Base-by-base conservation (phyloP, 805 yeast genomes). In the Zygosaccharomyces kombuchaensis region DNA sequence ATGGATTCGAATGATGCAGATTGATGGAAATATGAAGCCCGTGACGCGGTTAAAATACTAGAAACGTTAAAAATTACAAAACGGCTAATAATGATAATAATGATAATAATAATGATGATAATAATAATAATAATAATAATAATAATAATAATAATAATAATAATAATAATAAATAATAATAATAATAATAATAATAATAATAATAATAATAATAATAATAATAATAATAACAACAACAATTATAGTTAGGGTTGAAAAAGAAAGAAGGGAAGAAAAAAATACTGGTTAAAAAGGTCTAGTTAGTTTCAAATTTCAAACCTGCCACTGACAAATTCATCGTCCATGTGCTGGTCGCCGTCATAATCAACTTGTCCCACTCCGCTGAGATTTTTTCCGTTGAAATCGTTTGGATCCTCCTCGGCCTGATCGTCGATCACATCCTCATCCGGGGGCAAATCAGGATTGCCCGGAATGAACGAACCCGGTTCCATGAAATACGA, bases 261-360 rank as follows among this genome's bases (percentile, higher is more conserved):
- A 3, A 25, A 7, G 32, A 13, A 29, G n/a, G 8, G 32, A 29
- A 29, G 16, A 29, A 13, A 29, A 29, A 12, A 29, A n/a, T 27
- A n/a, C 16, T 29, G 32, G 8, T 25, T 14, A 26, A 26, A 21
- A 36, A 22, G 26, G 10, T 30, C 22, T 13, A 14, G n/a, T 23
- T 13, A 25, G 6, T 30, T 21, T 63, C 61, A 87, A 55, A 89
- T 74, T 65, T 89, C 96, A 62, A 89, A 88, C 55, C 87, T 84
- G 19, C 96, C 96, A 63, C 85, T 87, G 42, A 87, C 93, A 69
- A 86, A 87, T 58, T 84, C 90, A 59, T 84, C 90, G 54, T 82
- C 90, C 73, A 80, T 78, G 45, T 77, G 80, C 54, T 80, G 81
- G 54, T 80, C 76, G 40, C 73, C 74, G 31, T 69, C 73, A 39